Base-by-base conservation (phyloP, 495 filamentous ascomycete species). In the Cenococcum geophilum region DNA sequence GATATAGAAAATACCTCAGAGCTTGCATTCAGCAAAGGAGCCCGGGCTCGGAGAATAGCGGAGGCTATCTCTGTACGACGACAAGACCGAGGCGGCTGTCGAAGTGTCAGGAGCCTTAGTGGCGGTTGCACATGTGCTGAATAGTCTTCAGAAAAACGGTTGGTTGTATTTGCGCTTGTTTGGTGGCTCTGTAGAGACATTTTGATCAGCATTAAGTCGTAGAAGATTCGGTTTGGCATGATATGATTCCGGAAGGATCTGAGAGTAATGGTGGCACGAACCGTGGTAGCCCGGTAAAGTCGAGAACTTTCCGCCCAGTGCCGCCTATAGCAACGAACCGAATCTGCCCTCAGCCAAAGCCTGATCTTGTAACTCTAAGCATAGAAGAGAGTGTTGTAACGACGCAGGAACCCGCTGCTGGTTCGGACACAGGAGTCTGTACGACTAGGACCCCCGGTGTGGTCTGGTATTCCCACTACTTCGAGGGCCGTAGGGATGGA, bases 371-470 rank as follows among this genome's bases (percentile, higher is more conserved):
- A 47, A 4, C 42, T 12, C 56, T 11, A 37, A 45, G 59, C 18
- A 36, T 8, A 40, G 66, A 60, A 43, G 53, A 53, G 47, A 43
- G 52, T 32, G 53, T 45, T 25, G 64, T 51, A 22, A 32, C 36
- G 1, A 42, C 59, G 60, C 64, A 67, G 57, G 57, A 63, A 49
- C 50, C 57, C 37, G 65, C 52, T 58, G 60, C 57, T 50, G 47
- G 54, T 43, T 34, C 36, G 45, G 25, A 25, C 21, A 48, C 59
- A 18, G 55, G 36, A 36, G 47, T 54, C 16, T 50, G 65, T 61
- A 54, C 65, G 55, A 68, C 65, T 16, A 18, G 55, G 45, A 55
- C 42, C 27, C 34, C 55, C 55, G 59, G 45, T 40, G 53, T 49
- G 40, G 6, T 43, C 20, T 34, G 14, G 54, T 48, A 9, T 51